Evolutionary conservation across 306 rosid genomes (phyloP).

Genomic region (Vicia sativa): DNA sequence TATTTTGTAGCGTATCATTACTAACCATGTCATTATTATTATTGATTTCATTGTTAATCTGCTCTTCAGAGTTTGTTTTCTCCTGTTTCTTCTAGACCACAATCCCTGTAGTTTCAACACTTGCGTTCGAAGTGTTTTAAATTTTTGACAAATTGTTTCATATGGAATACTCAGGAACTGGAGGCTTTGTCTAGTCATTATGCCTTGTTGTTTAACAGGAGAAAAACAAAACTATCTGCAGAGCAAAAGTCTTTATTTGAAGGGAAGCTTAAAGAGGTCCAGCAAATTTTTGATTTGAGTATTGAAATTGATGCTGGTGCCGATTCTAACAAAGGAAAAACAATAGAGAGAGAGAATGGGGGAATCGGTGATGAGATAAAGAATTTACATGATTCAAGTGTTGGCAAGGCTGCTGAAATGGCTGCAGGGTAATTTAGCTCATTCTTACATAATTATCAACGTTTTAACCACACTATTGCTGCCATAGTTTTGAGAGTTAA

Average conservation of each 20-base stretch:
- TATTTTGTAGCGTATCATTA: background rate
- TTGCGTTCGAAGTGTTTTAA: too few relatives aligned
- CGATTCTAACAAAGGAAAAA: constrained; percentile 76
- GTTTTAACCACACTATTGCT: constrained; percentile 22
- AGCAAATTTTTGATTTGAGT: constrained; percentile 75
- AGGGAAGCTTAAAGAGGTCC: constrained; percentile 88
- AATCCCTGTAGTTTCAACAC: constrained; percentile 11
- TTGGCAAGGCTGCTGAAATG: constrained; percentile 97
- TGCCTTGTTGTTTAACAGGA: constrained; percentile 79
- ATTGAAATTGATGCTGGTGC: constrained; percentile 63
- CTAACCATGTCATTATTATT: background rate
- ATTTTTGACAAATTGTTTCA: constrained; percentile 31
- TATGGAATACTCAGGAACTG: constrained; percentile 69
- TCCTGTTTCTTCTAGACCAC: background rate
- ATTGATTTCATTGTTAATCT: background rate
- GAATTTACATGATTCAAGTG: constrained; percentile 83
- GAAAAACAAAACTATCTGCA: constrained; percentile 72
- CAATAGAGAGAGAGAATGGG: constrained; percentile 60
- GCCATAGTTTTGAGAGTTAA: constrained; percentile 4
- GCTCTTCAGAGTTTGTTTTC: constrained; percentile 12
- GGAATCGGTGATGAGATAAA: constrained; percentile 78
- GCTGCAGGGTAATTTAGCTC: constrained; percentile 77
- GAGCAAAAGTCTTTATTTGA: constrained; percentile 79
- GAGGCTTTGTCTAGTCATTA: constrained; percentile 92
- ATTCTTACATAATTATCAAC: constrained; percentile 5